Evolutionary conservation across 257 asterid species (phyloP).

Genomic region (Marsdenia floribunda): DNA sequence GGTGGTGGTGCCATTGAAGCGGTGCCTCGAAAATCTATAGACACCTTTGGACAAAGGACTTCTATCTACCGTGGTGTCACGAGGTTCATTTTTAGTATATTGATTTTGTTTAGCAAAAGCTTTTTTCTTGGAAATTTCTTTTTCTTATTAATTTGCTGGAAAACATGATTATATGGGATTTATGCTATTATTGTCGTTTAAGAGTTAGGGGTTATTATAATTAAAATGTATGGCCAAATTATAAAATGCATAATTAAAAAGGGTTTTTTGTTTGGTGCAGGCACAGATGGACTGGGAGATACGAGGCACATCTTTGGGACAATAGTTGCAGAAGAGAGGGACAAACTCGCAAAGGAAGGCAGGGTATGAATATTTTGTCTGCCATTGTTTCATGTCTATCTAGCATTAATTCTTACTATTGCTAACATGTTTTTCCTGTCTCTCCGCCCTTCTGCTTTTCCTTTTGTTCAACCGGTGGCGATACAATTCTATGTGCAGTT

Average conservation of each 20-base stretch:
- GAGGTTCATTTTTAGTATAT: conserved; percentile 20
- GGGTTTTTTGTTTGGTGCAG: conserved; percentile 24
- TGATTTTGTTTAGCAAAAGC: too few species aligned
- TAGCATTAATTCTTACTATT: not conserved
- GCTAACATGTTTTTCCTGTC: conserved; percentile 30
- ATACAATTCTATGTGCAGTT: conserved; percentile 45
- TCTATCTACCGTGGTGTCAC: conserved; percentile 94
- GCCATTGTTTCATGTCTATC: conserved; percentile 25
- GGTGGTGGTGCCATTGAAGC: conserved; percentile 40
- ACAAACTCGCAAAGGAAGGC: conserved; percentile 96
- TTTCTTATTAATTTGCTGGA: too few species aligned
- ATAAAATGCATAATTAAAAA: not conserved
- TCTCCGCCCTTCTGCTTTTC: not conserved
- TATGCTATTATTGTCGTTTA: not conserved
- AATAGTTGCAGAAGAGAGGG: conserved; percentile 94
- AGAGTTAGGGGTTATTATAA: not conserved
- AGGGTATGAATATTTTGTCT: conserved; percentile 56
- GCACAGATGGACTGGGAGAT: conserved; percentile 93
- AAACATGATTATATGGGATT: not conserved
- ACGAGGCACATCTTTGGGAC: conserved; percentile 95
- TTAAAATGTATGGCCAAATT: not conserved
- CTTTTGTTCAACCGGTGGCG: conserved; percentile 18
- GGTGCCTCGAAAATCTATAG: conserved; percentile 59
- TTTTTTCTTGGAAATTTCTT: too few species aligned
- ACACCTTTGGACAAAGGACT: conserved; percentile 84